Conservation (phyloP, 2,329 filamentous ascomycete genomes). For the Xylariaceae sp. region DNA sequence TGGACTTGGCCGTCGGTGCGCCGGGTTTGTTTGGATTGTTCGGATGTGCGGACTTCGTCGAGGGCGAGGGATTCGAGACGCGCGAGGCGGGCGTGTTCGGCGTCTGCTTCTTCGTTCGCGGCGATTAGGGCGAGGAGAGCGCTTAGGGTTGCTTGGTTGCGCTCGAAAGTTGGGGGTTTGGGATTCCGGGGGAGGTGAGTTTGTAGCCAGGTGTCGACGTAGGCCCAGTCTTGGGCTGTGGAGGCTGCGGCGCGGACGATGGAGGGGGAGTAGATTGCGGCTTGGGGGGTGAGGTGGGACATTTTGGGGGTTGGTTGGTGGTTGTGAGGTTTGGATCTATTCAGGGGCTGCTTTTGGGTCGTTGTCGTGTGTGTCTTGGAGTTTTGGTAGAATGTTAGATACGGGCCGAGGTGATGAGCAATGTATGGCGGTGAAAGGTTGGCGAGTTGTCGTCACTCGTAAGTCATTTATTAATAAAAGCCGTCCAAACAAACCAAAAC, state of each 20-base stretch:
- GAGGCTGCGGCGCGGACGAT: conserved; percentile 70
- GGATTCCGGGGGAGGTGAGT: conserved; percentile 45
- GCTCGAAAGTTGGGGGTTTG: conserved; percentile 62
- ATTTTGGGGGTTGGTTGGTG: conserved; percentile 27
- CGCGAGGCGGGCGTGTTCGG: conserved; percentile 56
- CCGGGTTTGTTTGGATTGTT: conserved; percentile 26
- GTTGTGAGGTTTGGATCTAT: not conserved
- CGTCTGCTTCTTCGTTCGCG: conserved; percentile 72
- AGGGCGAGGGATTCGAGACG: conserved; percentile 57
- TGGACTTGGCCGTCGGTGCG: conserved; percentile 11
- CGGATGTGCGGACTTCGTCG: conserved; percentile 41
- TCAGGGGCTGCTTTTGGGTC: not conserved
- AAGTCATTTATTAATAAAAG: too few species aligned
- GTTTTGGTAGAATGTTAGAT: too few species aligned
- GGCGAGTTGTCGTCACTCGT: too few species aligned
- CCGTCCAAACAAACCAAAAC: too few species aligned
- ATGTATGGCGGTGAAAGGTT: too few species aligned
- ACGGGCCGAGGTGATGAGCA: too few species aligned
- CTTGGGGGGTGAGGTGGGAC: conserved; percentile 31
- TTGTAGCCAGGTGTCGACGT: conserved; percentile 76
- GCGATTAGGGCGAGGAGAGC: conserved; percentile 68
- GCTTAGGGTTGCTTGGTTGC: conserved; percentile 77
- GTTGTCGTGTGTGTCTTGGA: not conserved
- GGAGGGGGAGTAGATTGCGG: conserved; percentile 63
- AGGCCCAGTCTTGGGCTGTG: conserved; percentile 85